Conservation (phyloP, 257 asterid genomes). For the Capsicum rhomboideum region DNA sequence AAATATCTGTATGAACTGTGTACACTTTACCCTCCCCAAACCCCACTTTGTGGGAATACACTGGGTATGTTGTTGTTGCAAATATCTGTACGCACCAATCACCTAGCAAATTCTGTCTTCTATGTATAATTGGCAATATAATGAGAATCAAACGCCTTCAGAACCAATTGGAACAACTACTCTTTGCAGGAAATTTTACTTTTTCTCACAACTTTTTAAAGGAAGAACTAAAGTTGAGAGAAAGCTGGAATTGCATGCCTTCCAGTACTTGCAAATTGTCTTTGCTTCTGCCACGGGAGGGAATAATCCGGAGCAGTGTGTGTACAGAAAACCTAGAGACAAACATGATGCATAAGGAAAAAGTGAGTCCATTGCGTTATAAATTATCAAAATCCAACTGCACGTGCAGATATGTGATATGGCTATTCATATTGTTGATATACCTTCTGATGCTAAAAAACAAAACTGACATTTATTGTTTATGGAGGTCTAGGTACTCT, state of each 20-base stretch:
- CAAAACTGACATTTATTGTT: not conserved
- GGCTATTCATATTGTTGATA: not conserved
- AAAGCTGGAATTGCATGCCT: constrained; percentile 45
- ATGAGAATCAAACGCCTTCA: not conserved
- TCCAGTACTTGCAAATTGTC: constrained; percentile 91
- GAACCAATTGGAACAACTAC: not conserved
- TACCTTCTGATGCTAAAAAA: not conserved
- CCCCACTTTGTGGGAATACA: too few relatives aligned
- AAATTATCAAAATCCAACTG: not conserved
- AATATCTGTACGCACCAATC: not conserved
- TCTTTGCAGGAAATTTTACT: not conserved
- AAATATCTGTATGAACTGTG: too few relatives aligned
- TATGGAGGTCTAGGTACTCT: not conserved
- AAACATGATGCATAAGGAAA: not conserved
- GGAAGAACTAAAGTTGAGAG: not conserved
- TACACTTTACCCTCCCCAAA: too few relatives aligned
- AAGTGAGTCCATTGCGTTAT: not conserved
- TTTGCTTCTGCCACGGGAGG: constrained; percentile 98
- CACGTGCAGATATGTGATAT: not conserved
- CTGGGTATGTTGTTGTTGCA: too few relatives aligned
- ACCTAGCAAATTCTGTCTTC: not conserved
- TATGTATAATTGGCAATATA: not conserved
- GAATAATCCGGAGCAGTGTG: constrained; percentile 96
- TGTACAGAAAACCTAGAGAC: constrained; percentile 73
- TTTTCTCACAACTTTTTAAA: not conserved